Evolutionary conservation across 2,329 filamentous ascomycete species (phyloP).

Genomic region (Fusarium sulawesiense): DNA sequence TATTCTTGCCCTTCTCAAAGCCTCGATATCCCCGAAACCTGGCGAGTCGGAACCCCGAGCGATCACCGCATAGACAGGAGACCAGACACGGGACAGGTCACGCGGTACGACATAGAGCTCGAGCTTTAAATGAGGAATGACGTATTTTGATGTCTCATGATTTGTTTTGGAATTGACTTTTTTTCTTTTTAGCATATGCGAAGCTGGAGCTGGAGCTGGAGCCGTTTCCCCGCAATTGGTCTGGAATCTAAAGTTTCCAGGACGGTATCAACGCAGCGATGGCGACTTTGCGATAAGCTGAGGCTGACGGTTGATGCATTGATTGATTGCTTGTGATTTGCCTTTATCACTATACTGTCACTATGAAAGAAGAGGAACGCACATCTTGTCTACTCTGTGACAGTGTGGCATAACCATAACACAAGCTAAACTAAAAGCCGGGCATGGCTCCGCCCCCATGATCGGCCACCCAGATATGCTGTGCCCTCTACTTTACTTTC

Average conservation of each 20-base stretch:
- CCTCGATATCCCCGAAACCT: conserved; percentile 32
- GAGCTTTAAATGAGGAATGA: conserved; percentile 22
- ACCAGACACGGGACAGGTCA: conserved; percentile 5
- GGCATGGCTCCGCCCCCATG: not conserved
- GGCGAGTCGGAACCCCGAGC: conserved; percentile 30
- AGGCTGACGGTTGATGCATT: not conserved
- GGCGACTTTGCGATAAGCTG: conserved; percentile 22
- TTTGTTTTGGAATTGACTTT: conserved; percentile 24
- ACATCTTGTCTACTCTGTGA: conserved; percentile 1
- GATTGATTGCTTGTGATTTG: not conserved
- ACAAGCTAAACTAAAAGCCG: not conserved
- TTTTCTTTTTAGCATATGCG: not conserved
- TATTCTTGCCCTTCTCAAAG: conserved; percentile 12
- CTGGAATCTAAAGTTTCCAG: conserved; percentile 6
- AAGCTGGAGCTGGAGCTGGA: not conserved
- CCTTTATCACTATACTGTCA: not conserved
- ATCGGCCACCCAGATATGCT: not conserved
- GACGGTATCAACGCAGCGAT: conserved; percentile 20
- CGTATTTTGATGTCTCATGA: conserved; percentile 25
- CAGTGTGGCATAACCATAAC: not conserved
- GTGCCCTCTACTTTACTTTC: not conserved
- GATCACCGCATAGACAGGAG: conserved; percentile 14
- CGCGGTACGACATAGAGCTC: conserved; percentile 1
- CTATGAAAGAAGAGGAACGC: not conserved
- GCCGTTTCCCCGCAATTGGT: conserved; percentile 22